Percentiles rank a stretch among this genome's conserved stretches.
These are phyloP conservation scores for Saccharomycopsis selenospora DNA, from an alignment of 805 yeast species.

Conservation along the genomic window DNA sequence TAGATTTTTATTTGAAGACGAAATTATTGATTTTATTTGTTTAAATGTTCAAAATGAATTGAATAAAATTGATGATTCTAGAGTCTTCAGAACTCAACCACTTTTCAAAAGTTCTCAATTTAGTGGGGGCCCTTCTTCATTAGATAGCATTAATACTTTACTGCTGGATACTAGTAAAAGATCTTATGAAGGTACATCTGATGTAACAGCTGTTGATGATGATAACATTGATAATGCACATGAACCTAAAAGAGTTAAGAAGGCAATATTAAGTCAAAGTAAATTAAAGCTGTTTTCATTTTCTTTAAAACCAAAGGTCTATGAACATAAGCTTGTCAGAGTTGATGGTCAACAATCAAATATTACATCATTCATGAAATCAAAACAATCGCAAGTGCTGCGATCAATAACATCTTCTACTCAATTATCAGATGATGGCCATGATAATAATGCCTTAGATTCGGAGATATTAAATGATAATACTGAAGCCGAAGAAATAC, in stretches of 20 bases:
- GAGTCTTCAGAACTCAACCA: constrained; percentile 63
- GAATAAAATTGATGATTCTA: constrained; percentile 52
- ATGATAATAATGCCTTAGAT: no score
- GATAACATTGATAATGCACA: no score
- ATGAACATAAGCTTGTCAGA: constrained; percentile 62
- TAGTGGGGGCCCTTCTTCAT: background rate
- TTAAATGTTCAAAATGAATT: constrained; percentile 42
- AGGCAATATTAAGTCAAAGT: constrained; percentile 17
- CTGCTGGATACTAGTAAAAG: no score
- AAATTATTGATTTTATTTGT: constrained; percentile 61
- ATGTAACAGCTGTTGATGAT: no score
- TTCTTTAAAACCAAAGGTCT: constrained; percentile 30
- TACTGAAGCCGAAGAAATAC: constrained; percentile 13
- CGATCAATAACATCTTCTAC: no score
- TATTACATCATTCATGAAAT: constrained; percentile 33
- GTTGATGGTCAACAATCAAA: constrained; percentile 62
- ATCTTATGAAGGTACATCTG: no score
- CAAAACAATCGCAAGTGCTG: constrained; percentile 21
- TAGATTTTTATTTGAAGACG: constrained; percentile 76
- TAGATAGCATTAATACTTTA: no score
- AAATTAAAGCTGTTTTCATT: constrained; percentile 4
- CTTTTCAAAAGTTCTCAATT: constrained; percentile 30
- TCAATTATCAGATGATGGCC: background rate
- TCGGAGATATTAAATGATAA: background rate
- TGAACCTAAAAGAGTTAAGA: constrained; percentile 24